Conservation (phyloP, 2,329 filamentous ascomycete species). For the Neoscytalidium dimidiatum region DNA sequence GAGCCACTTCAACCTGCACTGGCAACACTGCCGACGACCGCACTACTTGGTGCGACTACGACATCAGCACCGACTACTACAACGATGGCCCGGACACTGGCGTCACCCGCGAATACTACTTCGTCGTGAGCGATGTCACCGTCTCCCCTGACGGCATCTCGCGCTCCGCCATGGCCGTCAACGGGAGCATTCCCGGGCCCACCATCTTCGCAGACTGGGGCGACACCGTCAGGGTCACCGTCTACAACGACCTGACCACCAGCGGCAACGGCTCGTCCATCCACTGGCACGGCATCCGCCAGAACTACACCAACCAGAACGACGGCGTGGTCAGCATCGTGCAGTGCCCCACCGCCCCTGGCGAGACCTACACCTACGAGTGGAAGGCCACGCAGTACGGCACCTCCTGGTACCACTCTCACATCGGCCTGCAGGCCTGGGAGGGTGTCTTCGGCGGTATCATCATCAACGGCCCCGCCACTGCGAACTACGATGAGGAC, state of each 20-base stretch:
- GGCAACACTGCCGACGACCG: slow-evolving; percentile 12
- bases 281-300: slow-evolving; percentile 64
- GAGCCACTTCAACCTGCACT: slow-evolving; percentile 5
- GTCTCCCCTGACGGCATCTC: slow-evolving; percentile 61
- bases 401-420: slow-evolving; percentile 32
- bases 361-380: slow-evolving; percentile 50
- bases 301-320: slow-evolving; percentile 55
- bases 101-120: slow-evolving; percentile 57
- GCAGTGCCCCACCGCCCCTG: slow-evolving; percentile 35
- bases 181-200: slow-evolving; percentile 16
- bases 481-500: slow-evolving; percentile 41
- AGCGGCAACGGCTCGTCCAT: slow-evolving; percentile 59
- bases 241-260: slow-evolving; percentile 54
- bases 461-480: slow-evolving; percentile 42
- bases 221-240: slow-evolving; percentile 44
- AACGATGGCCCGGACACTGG: slow-evolving; percentile 53
- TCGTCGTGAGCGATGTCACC: slow-evolving; percentile 52
- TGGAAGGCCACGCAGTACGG: slow-evolving; percentile 51
- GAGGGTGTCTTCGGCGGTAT: slow-evolving; percentile 37
- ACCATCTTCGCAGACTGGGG: slow-evolving; percentile 42
- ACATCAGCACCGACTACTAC: slow-evolving; percentile 56
- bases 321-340: slow-evolving; percentile 58
- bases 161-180: slow-evolving; percentile 25
- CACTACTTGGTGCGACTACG: slow-evolving; percentile 50
- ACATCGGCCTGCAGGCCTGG: slow-evolving; percentile 33